These are phyloP conservation scores for Colletotrichum tropicale DNA, from an alignment of 2,329 filamentous ascomycete genomes.

Conservation along the genomic window DNA sequence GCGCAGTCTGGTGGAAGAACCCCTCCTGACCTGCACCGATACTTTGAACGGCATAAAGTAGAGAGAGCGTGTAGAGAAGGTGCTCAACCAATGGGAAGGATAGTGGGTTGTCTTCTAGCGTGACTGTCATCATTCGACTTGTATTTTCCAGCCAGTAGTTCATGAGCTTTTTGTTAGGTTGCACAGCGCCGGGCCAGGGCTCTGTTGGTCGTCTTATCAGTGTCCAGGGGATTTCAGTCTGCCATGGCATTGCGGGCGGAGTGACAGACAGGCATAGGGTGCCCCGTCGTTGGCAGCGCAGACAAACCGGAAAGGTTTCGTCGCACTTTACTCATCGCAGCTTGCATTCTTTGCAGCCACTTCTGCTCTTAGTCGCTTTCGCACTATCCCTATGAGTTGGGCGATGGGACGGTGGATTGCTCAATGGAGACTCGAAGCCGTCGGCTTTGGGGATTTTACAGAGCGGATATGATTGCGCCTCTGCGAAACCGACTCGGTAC, in stretches of 20 bases:
- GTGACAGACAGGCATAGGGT: not conserved
- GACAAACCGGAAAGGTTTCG: not conserved
- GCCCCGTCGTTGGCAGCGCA: not conserved
- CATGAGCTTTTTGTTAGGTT: not conserved
- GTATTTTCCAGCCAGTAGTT: not conserved
- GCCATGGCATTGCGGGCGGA: not conserved
- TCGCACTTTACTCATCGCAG: not conserved
- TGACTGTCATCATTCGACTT: not conserved
- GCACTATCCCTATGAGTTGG: not conserved
- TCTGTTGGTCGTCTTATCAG: not conserved
- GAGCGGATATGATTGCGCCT: not conserved
- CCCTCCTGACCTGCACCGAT: not conserved
- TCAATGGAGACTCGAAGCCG: not conserved
- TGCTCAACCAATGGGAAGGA: not conserved
- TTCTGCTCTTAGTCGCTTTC: not conserved
- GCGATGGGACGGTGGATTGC: not conserved
- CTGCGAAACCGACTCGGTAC: not conserved
- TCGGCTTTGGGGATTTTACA: not conserved
- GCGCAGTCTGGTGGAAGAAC: not conserved
- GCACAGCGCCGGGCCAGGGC: not conserved
- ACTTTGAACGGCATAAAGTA: not conserved
- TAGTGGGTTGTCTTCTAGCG: not conserved
- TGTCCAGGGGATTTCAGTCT: not conserved
- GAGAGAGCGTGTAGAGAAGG: not conserved
- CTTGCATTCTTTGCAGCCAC: not conserved